Base-by-base conservation (phyloP, 2,329 filamentous ascomycete species). In the Microcyclospora tardicrescens region DNA sequence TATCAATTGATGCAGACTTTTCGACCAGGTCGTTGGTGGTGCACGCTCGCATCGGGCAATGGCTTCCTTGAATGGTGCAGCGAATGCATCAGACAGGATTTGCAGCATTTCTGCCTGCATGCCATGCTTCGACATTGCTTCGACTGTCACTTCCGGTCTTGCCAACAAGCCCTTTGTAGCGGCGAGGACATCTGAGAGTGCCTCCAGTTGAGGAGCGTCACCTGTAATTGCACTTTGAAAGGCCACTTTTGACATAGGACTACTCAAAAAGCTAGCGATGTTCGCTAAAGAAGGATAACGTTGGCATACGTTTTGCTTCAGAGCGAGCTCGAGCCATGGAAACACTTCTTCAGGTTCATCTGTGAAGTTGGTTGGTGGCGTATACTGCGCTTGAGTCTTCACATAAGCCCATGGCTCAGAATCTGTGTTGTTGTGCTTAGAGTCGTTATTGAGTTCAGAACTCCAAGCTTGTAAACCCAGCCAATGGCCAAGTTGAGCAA, bases 401-500 rank as follows among this genome's bases (percentile, higher is more conserved):
- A 58, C 41, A 27, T 42, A 54, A 11, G 44, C 43, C 50, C 72
- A 75, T 5, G 65, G 55, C 13, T 69, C 61, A 24, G 19, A 24
- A 8, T 24, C 8, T 4, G 8, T 24, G 19, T 24, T 8, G 19
- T 8, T 8, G 4, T 24, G 19, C 19, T 24, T 24, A 24, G 8
- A 8, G 19, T 24, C 4, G 5, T 4, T 8, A 24, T 24, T 24
- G 19, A 8, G 8, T 43, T 72, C 65, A 37, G 66, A 68, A 31
- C 61, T 62, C 79, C 80, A 84, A 16, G 63, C 66, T 16, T 65
- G 58, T 71, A 89, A 94, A 8, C 75, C 74, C 16, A 98, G 66
- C 87, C 89, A 96, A 38, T 72, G 67, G 1, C 81, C 76, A 40
- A 98, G 69, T 56, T 95, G 89, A 34, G 80, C 78, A 33, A 96